Conservation (phyloP, 768 basidiomycete genomes). For the Hebeloma cylindrosporum region DNA sequence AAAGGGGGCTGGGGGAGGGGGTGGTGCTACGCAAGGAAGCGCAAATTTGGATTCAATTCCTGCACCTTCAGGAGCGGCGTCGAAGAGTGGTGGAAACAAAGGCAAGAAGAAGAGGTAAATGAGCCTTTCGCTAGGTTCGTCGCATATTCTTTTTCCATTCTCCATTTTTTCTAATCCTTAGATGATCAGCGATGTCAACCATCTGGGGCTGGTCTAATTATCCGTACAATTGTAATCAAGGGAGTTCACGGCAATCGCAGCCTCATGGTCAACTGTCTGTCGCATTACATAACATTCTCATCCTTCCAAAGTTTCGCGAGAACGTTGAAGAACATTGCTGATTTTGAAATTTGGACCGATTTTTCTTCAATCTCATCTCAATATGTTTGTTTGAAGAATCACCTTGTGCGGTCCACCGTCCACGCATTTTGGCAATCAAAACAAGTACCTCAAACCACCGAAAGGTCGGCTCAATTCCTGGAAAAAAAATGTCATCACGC, state of each 20-base stretch:
- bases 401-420: no score
- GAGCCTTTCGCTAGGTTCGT: background rate
- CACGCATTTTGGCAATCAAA: no score
- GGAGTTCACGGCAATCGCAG: background rate
- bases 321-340: constrained; percentile 2
- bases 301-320: background rate
- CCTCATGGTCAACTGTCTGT: constrained; percentile 16
- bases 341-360: no score
- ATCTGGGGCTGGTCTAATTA: constrained; percentile 4
- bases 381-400: no score
- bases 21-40: constrained; percentile 70
- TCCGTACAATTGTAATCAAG: constrained; percentile 7
- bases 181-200: no score
- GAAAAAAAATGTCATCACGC: constrained; percentile 17
- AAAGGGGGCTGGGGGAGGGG: constrained; percentile 49
- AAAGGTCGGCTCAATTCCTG: background rate
- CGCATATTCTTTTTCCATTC: background rate
- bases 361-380: no score
- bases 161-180: constrained; percentile 1
- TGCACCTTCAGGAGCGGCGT: constrained; percentile 22
- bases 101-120: constrained; percentile 63
- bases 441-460: background rate
- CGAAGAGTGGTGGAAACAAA: constrained; percentile 48
- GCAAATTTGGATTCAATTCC: constrained; percentile 39
- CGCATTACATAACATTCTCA: constrained; percentile 14